Conservation (phyloP, 352 stramenopile genomes). For the Phytophthora cryptogea region DNA sequence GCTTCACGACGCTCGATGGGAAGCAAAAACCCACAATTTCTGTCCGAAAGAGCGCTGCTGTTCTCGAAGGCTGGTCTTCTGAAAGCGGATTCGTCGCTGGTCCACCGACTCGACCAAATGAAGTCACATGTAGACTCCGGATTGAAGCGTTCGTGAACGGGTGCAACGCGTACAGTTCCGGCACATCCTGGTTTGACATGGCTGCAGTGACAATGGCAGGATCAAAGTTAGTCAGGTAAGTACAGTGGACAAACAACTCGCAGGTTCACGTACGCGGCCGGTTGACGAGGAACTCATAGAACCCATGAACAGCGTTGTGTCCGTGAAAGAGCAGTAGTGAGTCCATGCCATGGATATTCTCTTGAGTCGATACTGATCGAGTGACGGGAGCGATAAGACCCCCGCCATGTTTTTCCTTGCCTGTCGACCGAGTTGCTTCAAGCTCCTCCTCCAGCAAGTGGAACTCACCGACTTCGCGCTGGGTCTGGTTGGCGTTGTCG, state of each 20-base stretch:
- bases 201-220: conserved; percentile 33
- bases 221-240: neutral
- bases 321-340: conserved; percentile 69
- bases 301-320: conserved; percentile 64
- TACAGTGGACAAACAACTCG: neutral
- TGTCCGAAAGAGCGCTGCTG: conserved; percentile 35
- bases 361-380: conserved; percentile 11
- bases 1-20: conserved; percentile 33
- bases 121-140: conserved; percentile 51
- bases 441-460: conserved; percentile 54
- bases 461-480: conserved; percentile 52
- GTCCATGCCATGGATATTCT: conserved; percentile 60
- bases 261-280: conserved; percentile 59
- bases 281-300: conserved; percentile 84
- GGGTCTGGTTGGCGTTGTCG: conserved; percentile 40
- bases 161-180: conserved; percentile 54
- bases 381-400: conserved; percentile 19
- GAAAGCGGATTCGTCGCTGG: conserved; percentile 11
- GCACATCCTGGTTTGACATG: conserved; percentile 78
- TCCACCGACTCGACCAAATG: conserved; percentile 29
- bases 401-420: conserved; percentile 15
- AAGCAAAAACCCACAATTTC: conserved; percentile 69
- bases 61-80: conserved; percentile 22
- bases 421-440: conserved; percentile 25
- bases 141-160: conserved; percentile 73